Conservation (phyloP, 306 rosid species). For the Oemleria cerasiformis region DNA sequence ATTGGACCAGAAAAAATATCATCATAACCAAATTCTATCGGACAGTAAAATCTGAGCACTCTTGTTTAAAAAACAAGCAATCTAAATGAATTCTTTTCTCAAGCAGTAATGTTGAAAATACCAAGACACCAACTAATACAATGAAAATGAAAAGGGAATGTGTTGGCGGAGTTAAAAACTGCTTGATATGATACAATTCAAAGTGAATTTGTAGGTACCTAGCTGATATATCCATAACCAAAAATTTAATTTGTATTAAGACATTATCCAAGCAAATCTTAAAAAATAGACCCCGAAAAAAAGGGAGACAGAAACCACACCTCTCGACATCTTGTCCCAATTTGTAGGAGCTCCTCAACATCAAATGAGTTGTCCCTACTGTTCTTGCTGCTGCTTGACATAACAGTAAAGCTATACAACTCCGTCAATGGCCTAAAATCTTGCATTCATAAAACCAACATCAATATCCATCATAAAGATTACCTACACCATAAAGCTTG, state of each 20-base stretch:
- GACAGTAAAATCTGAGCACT: background rate
- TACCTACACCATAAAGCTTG: background rate
- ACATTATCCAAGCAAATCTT: background rate
- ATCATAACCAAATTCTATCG: background rate
- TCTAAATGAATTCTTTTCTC: background rate
- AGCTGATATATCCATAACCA: background rate
- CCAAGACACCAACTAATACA: background rate
- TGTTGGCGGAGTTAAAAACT: background rate
- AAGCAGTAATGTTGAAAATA: background rate
- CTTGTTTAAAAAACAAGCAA: background rate
- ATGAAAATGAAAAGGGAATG: background rate
- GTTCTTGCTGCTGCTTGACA: conserved; percentile 42
- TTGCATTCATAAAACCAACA: conserved; percentile 5
- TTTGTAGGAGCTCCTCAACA: conserved; percentile 51
- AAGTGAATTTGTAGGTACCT: background rate
- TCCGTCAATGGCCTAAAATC: background rate
- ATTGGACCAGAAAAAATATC: no score
- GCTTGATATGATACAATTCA: background rate
- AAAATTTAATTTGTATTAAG: background rate
- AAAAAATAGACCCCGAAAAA: background rate
- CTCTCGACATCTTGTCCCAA: conserved; percentile 60
- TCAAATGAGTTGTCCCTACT: conserved; percentile 28
- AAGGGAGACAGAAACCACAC: conserved; percentile 31
- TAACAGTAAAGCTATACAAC: conserved; percentile 16
- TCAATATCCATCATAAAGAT: conserved; percentile 9